These are phyloP conservation scores for Leucosporidium yakuticum DNA, from an alignment of 768 basidiomycete genomes.

Conservation along the genomic window DNA sequence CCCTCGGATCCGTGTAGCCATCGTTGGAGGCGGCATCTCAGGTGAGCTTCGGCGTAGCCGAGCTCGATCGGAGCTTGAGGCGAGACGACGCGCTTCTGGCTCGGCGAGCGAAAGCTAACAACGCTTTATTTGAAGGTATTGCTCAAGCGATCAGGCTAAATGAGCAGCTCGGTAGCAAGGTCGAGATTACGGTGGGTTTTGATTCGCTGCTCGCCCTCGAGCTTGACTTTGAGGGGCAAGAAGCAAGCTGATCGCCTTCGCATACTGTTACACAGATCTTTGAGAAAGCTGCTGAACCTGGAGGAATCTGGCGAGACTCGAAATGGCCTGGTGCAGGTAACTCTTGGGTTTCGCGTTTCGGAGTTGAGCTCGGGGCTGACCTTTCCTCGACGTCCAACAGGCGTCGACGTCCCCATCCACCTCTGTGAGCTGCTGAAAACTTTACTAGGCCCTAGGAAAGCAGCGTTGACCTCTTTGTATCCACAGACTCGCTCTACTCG, in stretches of 20 bases:
- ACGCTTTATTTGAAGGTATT: constrained; percentile 24
- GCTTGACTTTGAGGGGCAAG: background rate
- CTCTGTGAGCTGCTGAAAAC: background rate
- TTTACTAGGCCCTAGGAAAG: too few relatives aligned
- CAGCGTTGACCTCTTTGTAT: constrained; percentile 41
- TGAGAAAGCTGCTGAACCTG: constrained; percentile 7
- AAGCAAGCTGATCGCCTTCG: background rate
- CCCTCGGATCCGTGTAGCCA: constrained; percentile 8
- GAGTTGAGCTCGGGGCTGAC: background rate
- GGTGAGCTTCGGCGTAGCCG: background rate
- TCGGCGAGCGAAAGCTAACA: background rate
- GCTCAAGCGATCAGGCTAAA: constrained; percentile 31
- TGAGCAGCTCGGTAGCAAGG: constrained; percentile 20
- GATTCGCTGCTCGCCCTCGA: too few relatives aligned
- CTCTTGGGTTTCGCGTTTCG: too few relatives aligned
- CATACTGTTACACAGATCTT: background rate
- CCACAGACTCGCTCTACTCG: constrained; percentile 38
- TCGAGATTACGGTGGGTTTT: constrained; percentile 14
- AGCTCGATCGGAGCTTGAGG: too few relatives aligned
- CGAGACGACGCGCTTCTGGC: background rate
- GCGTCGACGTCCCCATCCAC: constrained; percentile 16
- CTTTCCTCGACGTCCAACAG: background rate
- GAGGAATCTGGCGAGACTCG: constrained; percentile 29
- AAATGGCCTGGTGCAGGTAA: constrained; percentile 30
- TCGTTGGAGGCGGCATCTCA: constrained; percentile 28